Base-by-base conservation (phyloP, 2,329 filamentous ascomycete species). In the Venturiaceae sp. region DNA sequence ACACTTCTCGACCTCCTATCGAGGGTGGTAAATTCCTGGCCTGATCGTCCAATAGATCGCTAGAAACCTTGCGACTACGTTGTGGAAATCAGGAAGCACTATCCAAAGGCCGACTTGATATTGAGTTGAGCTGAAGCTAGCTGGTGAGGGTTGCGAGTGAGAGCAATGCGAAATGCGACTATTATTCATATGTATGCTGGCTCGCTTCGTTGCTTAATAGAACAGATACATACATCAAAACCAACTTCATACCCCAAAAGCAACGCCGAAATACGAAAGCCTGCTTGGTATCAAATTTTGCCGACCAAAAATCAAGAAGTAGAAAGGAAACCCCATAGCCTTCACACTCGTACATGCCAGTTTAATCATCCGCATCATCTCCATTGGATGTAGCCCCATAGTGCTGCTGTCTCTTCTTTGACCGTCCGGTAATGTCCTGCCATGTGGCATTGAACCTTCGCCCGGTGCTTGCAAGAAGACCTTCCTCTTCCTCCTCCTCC, bases 401-500 rank as follows among this genome's bases (percentile, higher is more conserved):
- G 1, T 37, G 16, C 16, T 54, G 58, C 19, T 58, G 55, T 9
- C 55, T 50, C 47, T 61, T 62, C 60, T 67, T 69, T 44, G 75
- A 72, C 23, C 80, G 71, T 1, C 87, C 87, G 1, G 87, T 89
- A 55, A 95, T 86, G 69, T 95, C 90, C 69, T 92, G 83, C 91
- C 91, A 96, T 1, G 88, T 91, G 5, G 90, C 90, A 46, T 88
- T 87, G 64, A 95, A 91, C 33, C 90, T 81, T 59, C 90, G 77
- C 5, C 90, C 85, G 0, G 91, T 95, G 65, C 84, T 90, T 0
- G 90, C 90, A 52, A 99, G 76, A 53, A 99, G 76, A 11, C 92
- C 90, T 74, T 99, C 94, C 68, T 99, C 94, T 69, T 97, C 94
- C 19, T 92, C 91, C 32, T 86, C 88, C 71, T 95, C 90, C 16